Base-by-base conservation (phyloP, 148 eudicot genomes). In the Amaranthus cruentus region DNA sequence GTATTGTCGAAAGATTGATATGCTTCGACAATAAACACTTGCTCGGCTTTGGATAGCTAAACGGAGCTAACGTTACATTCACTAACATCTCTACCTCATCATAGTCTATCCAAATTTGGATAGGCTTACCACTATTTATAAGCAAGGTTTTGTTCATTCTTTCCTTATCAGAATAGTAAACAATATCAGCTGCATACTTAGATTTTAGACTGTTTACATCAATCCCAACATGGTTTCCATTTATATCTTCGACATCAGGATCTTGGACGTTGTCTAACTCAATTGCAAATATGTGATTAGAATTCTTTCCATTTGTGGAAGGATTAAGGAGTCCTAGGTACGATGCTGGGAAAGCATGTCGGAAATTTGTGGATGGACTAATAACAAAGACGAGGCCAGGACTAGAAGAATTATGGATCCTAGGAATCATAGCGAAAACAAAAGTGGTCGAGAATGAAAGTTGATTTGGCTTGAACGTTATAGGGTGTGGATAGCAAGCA, bases 151-250 rank as follows among this genome's bases (percentile, higher is more conserved):
- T 77, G 18, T 49, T 72, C 14, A 58, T 62, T 5, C 61, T 38
- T 49, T 77, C 61, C 58, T 43, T 66, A 2, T 77, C 80, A 58
- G 72, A 72, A 72, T 57, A 77, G 60, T 77, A 72, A 4, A 72
- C 53, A 48, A 72, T 68, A 49, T 76, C 0, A 66, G 62, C 72
- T 72, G 68, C 59, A 51, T 15, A 50, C 1, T 28, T 7, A 49
- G 80, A 77, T 44, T 3, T 51, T 10, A 72, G 43, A 50, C 61
- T 57, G 18, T 78, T 61, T 4, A 67, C 62, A 73, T 73, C 82
- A 47, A 79, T 72, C 9, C 85, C 82, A 9, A 82, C 85, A 73
- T 82, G 85, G 59, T 82, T 76, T 11, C n/a, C 56, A 50, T 79
- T 47, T 3, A 65, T 73, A 9, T 72, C 85, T 4, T 57, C 1